Evolutionary conservation across 257 asterid genomes (phyloP), one percentile per base, ranked within the genome.

Genomic region (Fraxinus quadrangulata): DNA sequence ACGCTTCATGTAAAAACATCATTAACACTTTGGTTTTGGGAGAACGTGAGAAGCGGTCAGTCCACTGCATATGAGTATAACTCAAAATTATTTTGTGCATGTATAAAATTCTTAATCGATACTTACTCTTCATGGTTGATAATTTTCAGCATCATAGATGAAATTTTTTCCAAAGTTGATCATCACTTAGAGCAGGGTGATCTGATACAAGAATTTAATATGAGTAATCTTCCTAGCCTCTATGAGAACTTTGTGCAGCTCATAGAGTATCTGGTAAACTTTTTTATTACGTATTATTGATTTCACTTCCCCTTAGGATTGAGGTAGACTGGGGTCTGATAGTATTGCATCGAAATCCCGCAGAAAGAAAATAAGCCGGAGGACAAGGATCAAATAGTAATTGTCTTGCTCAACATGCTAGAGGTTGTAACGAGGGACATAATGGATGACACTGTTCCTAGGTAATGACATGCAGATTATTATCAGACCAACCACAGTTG

Each of bases 391-490:
- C 87, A 91, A 81, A 86, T 95, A 75, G 98, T 91, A 67, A 93
- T 95, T 82, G 96, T 93, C 82, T 79, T 95, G 94, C 97, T 91
- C 59, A 88, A 95, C 87, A 90, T 95, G 97, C 90, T 91, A 28
- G 99, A 95, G 87, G 89, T 95, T 75, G 98, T 95, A 86, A 95
- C 97, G 59, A 86, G 97, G 82, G 99, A 95, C 88, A 95, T 95
- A 77, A 91, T 95, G 93, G 97, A 88, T 8, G 97, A 91, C 84
- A 51, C 77, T 59, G 87, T 93, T 88, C 93, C 93, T 45, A 88
- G 97, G 98, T 88, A 88, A 47, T 66, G 77, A 73, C 76, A 26
- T 24, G 6, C 19, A 77, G 71, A 73, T 76, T 79, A 56, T 70
- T 80, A 6, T 28, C 31, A 67, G 31, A 19, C 36, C 63, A 6